Base-by-base conservation (phyloP, 1,284 basidiomycete species). In the Termitomyces sp. region DNA sequence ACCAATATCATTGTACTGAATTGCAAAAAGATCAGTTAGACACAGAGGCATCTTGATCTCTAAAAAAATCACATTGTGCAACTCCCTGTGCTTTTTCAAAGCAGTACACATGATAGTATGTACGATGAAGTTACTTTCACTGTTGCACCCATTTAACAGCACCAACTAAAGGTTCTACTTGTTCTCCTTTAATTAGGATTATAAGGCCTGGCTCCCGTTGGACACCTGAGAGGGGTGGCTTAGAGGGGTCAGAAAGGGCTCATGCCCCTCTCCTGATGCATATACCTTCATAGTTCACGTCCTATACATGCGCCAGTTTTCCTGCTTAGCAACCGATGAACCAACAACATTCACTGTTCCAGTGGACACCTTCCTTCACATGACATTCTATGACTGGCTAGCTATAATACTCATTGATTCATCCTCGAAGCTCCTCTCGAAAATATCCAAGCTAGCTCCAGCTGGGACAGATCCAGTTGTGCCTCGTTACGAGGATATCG, bases 321-420 rank as follows among this genome's bases (percentile, higher is more conserved):
- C 62, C 67, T 52, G 60, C 68, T 38, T 67, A 64, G 15, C 55
- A 61, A 30, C 61, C 64, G 47, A 67, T 76, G 61, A 70, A 33
- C 73, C 74, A 47, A 70, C 67, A 44, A 67, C 71, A n/a, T 75
- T 75, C 7, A 78, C 79, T 53, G 70, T 88, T 54, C 80, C 81
- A 48, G 80, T 76, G 8, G 88, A 86, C 19, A 87, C 88, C 10
- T 70, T 92, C 44, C 73, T 91, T 33, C 90, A 92, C 75, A 85
- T 86, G 58, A n/a, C 91, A 6, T 94, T 94, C 75, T 90, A 91
- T 71, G 90, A 94, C 73, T 78, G 94, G 31, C 76, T 93, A 38
- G 77, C 88, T n/a, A 78, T 89, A 74, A 86, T 90, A 58, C 85
- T 85, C 50, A 85, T 82, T 1, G 81, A 83, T 62, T 83, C 83